Conservation (phyloP, 1,284 basidiomycete species). For the Phlebopus sp. region DNA sequence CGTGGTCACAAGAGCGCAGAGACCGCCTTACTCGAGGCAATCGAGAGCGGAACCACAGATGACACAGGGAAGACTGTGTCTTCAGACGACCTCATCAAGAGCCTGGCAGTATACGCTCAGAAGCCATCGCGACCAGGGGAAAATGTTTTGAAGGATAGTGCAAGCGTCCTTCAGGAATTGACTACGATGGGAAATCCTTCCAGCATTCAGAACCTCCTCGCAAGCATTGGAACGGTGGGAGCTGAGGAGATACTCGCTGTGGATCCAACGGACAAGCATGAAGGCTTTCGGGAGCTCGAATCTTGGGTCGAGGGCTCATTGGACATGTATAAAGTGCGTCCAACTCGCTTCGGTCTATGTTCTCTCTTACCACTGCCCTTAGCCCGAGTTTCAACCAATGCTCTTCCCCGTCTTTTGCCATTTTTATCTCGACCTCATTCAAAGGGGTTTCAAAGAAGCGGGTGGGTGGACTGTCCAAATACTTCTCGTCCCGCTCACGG, state of each 20-base stretch:
- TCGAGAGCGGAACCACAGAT: constrained; percentile 55
- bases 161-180: constrained; percentile 64
- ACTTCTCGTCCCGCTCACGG: background rate
- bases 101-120: constrained; percentile 62
- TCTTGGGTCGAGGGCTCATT: constrained; percentile 91
- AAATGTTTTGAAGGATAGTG: constrained; percentile 63
- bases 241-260: constrained; percentile 80
- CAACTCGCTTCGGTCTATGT: constrained; percentile 5
- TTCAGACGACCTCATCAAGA: constrained; percentile 64
- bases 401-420: constrained; percentile 96
- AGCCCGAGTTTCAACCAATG: constrained; percentile 93
- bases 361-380: constrained; percentile 10
- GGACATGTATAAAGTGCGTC: constrained; percentile 76
- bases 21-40: constrained; percentile 61
- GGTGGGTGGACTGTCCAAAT: constrained; percentile 41
- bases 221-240: constrained; percentile 71
- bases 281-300: constrained; percentile 84
- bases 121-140: constrained; percentile 62
- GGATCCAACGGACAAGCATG: constrained; percentile 87
- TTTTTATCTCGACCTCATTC: constrained; percentile 93
- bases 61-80: constrained; percentile 49
- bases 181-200: constrained; percentile 60
- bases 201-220: constrained; percentile 71
- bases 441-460: constrained; percentile 86
- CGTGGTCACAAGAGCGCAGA: constrained; percentile 81